A percentile compares a stretch with the other conserved stretches of the same genome.
phyloP scores from a whole-genome alignment of 441 rosid genomes.

The Pelargonium fulgidum region DNA sequence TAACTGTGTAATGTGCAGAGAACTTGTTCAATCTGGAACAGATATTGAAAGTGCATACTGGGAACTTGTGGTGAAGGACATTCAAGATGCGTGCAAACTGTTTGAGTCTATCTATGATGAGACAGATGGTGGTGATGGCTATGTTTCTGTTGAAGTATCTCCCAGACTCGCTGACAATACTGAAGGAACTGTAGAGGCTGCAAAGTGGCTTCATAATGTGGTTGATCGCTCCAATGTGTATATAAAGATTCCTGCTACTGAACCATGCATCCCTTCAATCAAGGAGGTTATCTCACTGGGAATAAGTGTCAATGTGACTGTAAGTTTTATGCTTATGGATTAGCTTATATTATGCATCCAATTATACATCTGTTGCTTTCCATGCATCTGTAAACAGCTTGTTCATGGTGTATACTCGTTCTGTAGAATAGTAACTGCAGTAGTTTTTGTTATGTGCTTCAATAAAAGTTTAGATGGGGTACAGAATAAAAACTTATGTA shows the following conservation, averaged over 20 bases:
- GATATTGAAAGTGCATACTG: conserved; percentile 85
- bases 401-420: background rate
- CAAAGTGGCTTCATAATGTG: conserved; percentile 80
- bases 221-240: conserved; percentile 80
- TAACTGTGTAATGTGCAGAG: conserved; percentile 36
- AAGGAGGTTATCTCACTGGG: conserved; percentile 84
- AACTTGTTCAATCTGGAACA: conserved; percentile 82
- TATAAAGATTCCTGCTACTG: conserved; percentile 98
- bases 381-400: background rate
- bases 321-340: conserved; percentile 34
- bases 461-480: background rate
- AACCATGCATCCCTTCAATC: conserved; percentile 85
- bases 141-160: conserved; percentile 95
- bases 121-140: conserved; percentile 89
- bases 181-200: conserved; percentile 74
- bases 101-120: conserved; percentile 87
- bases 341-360: conserved; percentile 3
- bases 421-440: background rate
- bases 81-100: conserved; percentile 93
- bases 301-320: conserved; percentile 93
- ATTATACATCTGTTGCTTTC: background rate
- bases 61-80: conserved; percentile 97
- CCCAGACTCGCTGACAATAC: conserved; percentile 92
- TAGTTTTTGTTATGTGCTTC: background rate
- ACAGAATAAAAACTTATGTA: background rate